Conservation (phyloP, 192 early-diverging fungal species). For the Allomyces macrogynus region DNA sequence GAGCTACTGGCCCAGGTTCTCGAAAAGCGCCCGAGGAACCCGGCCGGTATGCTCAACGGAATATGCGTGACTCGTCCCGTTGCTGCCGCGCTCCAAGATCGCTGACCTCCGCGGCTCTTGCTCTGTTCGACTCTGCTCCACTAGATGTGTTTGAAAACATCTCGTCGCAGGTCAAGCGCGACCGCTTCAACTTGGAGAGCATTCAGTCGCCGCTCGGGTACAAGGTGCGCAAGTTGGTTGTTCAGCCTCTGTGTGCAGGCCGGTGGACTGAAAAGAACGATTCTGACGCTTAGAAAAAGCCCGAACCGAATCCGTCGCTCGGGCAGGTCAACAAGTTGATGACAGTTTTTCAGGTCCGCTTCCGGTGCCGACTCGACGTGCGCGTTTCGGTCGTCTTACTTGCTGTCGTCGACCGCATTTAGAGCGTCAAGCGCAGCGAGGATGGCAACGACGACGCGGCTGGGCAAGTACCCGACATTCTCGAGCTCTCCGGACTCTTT, state of each 20-base stretch:
- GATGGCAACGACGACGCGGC: slow-evolving; percentile 12
- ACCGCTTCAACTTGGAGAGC: slow-evolving; percentile 2
- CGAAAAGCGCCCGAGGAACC: slow-evolving; percentile 2
- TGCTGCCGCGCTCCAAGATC: too few relatives aligned
- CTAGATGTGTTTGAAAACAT: slow-evolving; percentile 6
- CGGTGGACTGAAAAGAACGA: too few relatives aligned
- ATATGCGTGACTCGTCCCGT: too few relatives aligned
- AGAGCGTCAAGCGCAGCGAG: neutral
- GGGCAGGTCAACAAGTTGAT: neutral
- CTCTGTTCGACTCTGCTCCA: too few relatives aligned
- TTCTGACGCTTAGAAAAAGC: neutral
- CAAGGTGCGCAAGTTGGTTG: slow-evolving; percentile 1
- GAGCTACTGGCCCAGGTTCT: neutral
- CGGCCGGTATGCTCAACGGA: neutral
- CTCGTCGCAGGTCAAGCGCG: slow-evolving; percentile 5
- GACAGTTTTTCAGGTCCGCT: too few relatives aligned
- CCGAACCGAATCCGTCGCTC: neutral
- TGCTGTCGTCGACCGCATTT: too few relatives aligned
- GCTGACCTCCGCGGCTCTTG: neutral
- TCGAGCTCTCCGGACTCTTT: slow-evolving; percentile 30
- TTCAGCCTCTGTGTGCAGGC: too few relatives aligned
- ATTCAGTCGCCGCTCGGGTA: slow-evolving; percentile 3
- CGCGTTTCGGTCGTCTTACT: too few relatives aligned
- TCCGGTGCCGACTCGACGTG: too few relatives aligned
- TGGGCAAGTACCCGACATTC: slow-evolving; percentile 37